Evolutionary conservation across 768 basidiomycete genomes (phyloP), one percentile per base, ranked within the genome.

Genomic region (Hygrocybe punicea): DNA sequence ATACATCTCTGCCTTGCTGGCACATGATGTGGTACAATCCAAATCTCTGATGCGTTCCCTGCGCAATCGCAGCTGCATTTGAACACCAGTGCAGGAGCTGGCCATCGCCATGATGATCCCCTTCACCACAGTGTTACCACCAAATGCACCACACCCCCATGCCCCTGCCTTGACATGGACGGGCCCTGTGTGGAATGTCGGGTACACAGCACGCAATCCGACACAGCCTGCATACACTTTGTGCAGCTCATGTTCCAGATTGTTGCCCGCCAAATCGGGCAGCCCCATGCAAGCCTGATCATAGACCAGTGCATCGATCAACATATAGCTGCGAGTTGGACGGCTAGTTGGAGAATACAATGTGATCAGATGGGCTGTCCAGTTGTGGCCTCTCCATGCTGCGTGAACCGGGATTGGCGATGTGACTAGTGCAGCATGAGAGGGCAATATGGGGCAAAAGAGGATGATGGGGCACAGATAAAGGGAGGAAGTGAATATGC

Each of bases 91-190:
- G n/a, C 62, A 67, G 49, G 68, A 67, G 37, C 66, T 63, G 19
- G 68, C 69, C 44, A 71, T 59, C 0, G 63, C 55, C 35, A 73
- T 48, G 10, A 71, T 65, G 8, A 73, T 48, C 13, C 62, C 58
- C 54, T 75, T 75, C 47, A 73, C 61, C 23, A 71, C 59, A 6
- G 69, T 69, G 55, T 75, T 64, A 1, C 67, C 72, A 3, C 67
- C 69, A 59, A 73, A 71, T 42, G 71, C 67, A n/a, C 70, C 73
- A 50, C 69, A 58, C 16, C 69, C 71, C 72, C 69, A 72, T 24
- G 71, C 58, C 17, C 66, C 62, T n/a, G 59, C 55, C 36, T 58
- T 33, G 21, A n/a, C n/a, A 55, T 19, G 24, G 25, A 4, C 3
- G 53, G 53, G n/a, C n/a, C n/a, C n/a, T n/a, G 53, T 24, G 16